Base-by-base conservation (phyloP, 352 stramenopile genomes). In the Phytophthora macrochlamydospora region DNA sequence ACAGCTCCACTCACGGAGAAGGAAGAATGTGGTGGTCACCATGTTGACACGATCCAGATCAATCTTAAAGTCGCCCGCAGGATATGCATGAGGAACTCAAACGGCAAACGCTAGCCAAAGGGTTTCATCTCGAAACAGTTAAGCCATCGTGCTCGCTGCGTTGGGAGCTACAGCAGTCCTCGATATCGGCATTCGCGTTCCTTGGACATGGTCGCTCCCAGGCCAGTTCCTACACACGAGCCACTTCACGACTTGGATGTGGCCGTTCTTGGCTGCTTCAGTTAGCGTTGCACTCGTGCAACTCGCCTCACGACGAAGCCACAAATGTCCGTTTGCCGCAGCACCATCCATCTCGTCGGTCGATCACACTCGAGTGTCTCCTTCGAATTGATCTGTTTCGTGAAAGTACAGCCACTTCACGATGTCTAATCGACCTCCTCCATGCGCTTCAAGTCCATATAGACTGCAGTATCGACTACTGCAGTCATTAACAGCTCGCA, bases 341-440 rank as follows among this genome's bases (percentile, higher is more conserved):
- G 35, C 35, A 9, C 35, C 9, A 11, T 40, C 35, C 35, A 40
- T 40, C 9, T 0, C 35, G 35, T 40, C 9, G 35, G 35, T 40
- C 9, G 35, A 11, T 0, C 35, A 40, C 35, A 40, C 1, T 24
- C 18, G 18, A 40, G 6, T 11, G 35, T 11, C 9, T 40, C 35
- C 6, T 11, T 6, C 6, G 35, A 40, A 11, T 40, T 40, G 6
- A 40, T 40, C 35, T 40, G 5, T 40, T 40, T 40, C 6, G 9
- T 6, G 6, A 40, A 40, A 0, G 9, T 50, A 51, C 42, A 71
- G 24, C 45, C 51, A 58, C 35, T 62, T 35, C 42, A 71, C 42
- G 37, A 71, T 67, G 28, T 71, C 51, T 12, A 71, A 51, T 8
- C 51, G 31, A 11, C 57, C 63, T 37, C 33, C 56, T 2, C 63